Percentiles rank a stretch among this genome's conserved stretches.
phyloP scores from a whole-genome alignment of 306 rosid species.

The Quercus wislizeni region DNA sequence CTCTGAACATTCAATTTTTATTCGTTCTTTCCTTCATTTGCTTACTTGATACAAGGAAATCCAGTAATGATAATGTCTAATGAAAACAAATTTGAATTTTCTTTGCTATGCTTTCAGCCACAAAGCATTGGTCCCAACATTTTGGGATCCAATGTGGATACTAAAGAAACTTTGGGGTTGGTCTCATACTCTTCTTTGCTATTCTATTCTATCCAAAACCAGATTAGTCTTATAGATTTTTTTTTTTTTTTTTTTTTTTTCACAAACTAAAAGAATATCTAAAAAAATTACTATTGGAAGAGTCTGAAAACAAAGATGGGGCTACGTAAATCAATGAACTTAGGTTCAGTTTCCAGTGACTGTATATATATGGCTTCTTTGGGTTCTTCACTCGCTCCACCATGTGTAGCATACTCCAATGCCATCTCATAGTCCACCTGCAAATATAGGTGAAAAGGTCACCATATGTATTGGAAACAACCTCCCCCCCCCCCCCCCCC shows the following conservation, averaged over 20 bases:
- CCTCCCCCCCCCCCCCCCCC: too few relatives aligned
- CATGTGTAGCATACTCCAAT: conserved; percentile 85
- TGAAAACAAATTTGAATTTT: not conserved
- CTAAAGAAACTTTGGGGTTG: too few relatives aligned
- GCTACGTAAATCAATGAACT: conserved; percentile 54
- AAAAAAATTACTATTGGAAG: conserved; percentile 27
- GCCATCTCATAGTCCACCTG: conserved; percentile 99
- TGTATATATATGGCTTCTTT: conserved; percentile 60
- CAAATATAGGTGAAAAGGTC: not conserved
- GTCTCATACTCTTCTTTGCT: too few relatives aligned
- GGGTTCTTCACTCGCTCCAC: conserved; percentile 94
- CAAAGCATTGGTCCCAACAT: too few relatives aligned
- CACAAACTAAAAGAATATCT: conserved; percentile 6
- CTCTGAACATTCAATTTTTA: too few relatives aligned
- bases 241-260: not conserved
- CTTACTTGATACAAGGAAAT: not conserved
- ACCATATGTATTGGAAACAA: not conserved
- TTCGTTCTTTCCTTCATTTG: not conserved
- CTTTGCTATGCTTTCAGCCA: not conserved
- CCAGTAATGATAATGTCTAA: not conserved
- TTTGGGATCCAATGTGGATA: too few relatives aligned
- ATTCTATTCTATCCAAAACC: too few relatives aligned
- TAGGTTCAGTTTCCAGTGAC: conserved; percentile 59
- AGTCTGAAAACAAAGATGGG: conserved; percentile 73
- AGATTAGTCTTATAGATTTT: not conserved